phyloP scores from a whole-genome alignment of 345 rosid genomes.

The Gossypium arboreum region DNA sequence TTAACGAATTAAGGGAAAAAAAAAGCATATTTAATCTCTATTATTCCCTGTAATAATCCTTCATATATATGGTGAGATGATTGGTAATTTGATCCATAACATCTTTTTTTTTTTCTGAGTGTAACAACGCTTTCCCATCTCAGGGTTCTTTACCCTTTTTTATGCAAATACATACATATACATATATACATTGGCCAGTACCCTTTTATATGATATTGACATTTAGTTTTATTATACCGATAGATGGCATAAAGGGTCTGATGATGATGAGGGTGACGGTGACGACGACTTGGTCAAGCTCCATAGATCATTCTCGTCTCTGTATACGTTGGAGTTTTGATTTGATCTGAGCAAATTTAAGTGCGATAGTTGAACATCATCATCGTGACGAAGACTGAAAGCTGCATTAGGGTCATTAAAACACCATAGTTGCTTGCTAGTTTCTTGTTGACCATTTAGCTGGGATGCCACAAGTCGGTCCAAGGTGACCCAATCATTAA shows the following conservation, averaged over 20 bases:
- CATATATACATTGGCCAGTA: not conserved
- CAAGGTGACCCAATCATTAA: constrained; percentile 70
- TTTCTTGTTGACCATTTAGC: constrained; percentile 61
- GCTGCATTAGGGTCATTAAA: constrained; percentile 39
- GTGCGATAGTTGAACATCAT: constrained; percentile 37
- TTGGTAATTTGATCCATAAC: not conserved
- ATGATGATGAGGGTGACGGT: constrained; percentile 55
- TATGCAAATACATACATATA: constrained; percentile 7
- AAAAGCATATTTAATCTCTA: not conserved
- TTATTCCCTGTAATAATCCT: not conserved
- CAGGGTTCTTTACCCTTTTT: constrained; percentile 5
- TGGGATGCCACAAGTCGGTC: constrained; percentile 93
- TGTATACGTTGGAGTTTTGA: constrained; percentile 20
- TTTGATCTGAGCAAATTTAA: constrained; percentile 34
- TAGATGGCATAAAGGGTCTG: constrained; percentile 67
- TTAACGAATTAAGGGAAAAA: constrained; percentile 29
- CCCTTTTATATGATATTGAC: not conserved
- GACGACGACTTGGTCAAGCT: constrained; percentile 58
- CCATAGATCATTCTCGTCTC: constrained; percentile 56
- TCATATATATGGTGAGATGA: constrained; percentile 2
- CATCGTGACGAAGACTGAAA: constrained; percentile 35
- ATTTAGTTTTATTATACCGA: constrained; percentile 42
- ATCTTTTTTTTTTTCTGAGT: not conserved
- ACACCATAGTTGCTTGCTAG: constrained; percentile 40
- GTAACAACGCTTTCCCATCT: not conserved